These are phyloP conservation scores for Calonectria multiphialidica DNA, from an alignment of 2,329 filamentous ascomycete genomes.

Conservation along the genomic window DNA sequence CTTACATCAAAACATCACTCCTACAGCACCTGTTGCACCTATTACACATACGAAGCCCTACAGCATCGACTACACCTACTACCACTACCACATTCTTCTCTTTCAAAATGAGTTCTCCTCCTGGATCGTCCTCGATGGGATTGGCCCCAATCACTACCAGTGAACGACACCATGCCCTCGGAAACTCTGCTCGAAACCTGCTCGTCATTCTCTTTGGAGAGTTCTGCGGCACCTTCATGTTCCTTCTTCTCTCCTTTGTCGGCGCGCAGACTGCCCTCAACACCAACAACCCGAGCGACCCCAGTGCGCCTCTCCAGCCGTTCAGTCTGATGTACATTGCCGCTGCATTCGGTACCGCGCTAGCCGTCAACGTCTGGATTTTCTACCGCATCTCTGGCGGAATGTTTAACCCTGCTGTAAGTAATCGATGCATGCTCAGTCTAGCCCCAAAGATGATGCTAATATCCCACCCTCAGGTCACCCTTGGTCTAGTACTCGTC, in stretches of 20 bases:
- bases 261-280: conserved; percentile 54
- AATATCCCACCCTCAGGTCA: conserved; percentile 52
- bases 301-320: conserved; percentile 45
- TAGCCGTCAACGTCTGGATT: conserved; percentile 67
- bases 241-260: conserved; percentile 59
- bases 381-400: conserved; percentile 67
- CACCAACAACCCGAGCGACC: conserved; percentile 44
- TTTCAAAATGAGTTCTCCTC: neutral
- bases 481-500: conserved; percentile 69
- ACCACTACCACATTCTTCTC: neutral
- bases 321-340: conserved; percentile 62
- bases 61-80: neutral
- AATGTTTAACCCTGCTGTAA: conserved; percentile 64
- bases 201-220: conserved; percentile 60
- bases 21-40: neutral
- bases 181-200: conserved; percentile 45
- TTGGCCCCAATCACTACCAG: conserved; percentile 8
- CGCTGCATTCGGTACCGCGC: conserved; percentile 61
- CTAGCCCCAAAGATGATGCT: conserved; percentile 5
- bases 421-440: conserved; percentile 32
- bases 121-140: conserved; percentile 25
- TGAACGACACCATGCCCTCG: conserved; percentile 15
- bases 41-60: neutral
- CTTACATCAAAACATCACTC: neutral
- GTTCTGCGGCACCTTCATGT: conserved; percentile 67